Evolutionary conservation across 345 rosid species (phyloP).

Genomic region (Syzygium aromaticum): DNA sequence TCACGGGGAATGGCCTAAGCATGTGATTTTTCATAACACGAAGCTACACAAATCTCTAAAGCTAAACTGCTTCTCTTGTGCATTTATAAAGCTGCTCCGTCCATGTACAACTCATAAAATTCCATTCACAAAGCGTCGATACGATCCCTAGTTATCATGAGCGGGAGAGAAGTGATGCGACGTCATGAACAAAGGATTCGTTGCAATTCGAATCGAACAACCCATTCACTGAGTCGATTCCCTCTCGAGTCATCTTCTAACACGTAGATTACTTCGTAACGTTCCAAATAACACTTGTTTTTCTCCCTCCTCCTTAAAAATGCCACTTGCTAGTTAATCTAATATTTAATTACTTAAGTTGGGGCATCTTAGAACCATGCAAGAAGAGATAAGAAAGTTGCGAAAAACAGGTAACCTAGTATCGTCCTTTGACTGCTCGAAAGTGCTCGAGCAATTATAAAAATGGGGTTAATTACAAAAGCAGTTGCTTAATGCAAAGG

Average conservation of each 20-base stretch:
- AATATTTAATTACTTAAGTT: not conserved
- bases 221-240: not conserved
- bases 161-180: not conserved
- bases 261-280: not conserved
- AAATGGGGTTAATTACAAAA: not conserved
- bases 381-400: not conserved
- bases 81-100: not conserved
- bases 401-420: not conserved
- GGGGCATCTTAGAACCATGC: not conserved
- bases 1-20: not conserved
- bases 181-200: not conserved
- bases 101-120: not conserved
- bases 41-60: not conserved
- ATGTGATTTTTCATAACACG: accelerated
- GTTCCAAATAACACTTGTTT: not conserved
- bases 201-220: not conserved
- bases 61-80: not conserved
- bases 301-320: not conserved
- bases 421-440: not conserved
- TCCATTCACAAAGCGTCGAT: not conserved
- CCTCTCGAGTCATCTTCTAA: not conserved
- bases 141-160: not conserved
- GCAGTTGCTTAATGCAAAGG: not conserved
- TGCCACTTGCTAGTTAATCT: not conserved
- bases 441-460: not conserved